Conservation (phyloP, 441 rosid genomes). For the Isatis lusitanica region DNA sequence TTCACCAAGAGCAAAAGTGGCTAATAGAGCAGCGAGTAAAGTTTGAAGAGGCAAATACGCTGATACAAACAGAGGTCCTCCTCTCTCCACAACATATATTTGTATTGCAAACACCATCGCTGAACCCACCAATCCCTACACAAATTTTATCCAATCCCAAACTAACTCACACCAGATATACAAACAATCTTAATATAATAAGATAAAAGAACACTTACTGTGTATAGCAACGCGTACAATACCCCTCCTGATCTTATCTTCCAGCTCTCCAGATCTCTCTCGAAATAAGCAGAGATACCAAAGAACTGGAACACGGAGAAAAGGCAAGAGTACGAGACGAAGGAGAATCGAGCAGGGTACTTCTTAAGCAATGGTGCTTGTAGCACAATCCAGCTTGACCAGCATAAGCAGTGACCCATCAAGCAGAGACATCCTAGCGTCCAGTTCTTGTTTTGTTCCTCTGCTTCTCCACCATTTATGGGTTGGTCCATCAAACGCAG, state of each 20-base stretch:
- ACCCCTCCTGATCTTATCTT: conserved; percentile 52
- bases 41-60: conserved; percentile 80
- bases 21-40: conserved; percentile 72
- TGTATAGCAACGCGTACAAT: conserved; percentile 55
- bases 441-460: conserved; percentile 42
- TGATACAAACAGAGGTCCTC: conserved; percentile 84
- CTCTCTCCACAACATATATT: conserved; percentile 77
- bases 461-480: conserved; percentile 3
- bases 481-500: not conserved
- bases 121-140: conserved; percentile 81
- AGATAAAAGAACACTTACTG: conserved; percentile 46
- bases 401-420: conserved; percentile 78
- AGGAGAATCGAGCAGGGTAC: conserved; percentile 85
- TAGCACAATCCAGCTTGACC: conserved; percentile 91
- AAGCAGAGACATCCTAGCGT: conserved; percentile 73
- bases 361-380: conserved; percentile 75
- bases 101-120: conserved; percentile 83
- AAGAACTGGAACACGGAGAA: conserved; percentile 68
- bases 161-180: not conserved
- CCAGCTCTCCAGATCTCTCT: conserved; percentile 64
- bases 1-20: conserved; percentile 68
- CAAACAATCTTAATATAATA: not conserved
- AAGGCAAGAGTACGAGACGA: conserved; percentile 69
- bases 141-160: not conserved
- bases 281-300: conserved; percentile 57